Percentiles rank a stretch among this genome's conserved stretches.
Evolutionary conservation across 2,329 filamentous ascomycete genomes (phyloP).

Genomic region (Aplosporella prunicola): DNA sequence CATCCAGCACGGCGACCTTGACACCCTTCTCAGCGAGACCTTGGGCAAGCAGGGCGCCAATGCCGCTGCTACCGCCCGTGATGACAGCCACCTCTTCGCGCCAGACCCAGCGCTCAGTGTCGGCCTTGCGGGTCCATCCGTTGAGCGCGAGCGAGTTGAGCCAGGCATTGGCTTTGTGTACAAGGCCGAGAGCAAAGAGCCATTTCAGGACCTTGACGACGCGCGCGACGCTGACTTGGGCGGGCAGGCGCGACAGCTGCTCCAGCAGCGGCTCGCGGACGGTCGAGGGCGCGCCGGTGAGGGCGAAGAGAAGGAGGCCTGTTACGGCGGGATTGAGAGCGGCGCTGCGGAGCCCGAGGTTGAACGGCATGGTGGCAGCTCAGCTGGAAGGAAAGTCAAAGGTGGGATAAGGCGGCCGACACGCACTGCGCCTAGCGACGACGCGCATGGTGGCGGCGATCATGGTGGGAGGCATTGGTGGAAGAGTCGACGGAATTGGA

Average conservation of each 20-base stretch:
- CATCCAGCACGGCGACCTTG: slow-evolving; percentile 25
- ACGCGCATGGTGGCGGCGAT: too few species aligned
- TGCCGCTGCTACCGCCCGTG: slow-evolving; percentile 28
- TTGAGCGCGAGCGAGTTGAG: slow-evolving; percentile 28
- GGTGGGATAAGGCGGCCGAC: too few species aligned
- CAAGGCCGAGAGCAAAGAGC: slow-evolving; percentile 25
- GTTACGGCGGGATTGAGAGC: slow-evolving; percentile 24
- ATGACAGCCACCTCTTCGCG: slow-evolving; percentile 26
- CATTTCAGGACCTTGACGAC: slow-evolving; percentile 21
- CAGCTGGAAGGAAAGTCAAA: too few species aligned
- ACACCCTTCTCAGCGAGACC: slow-evolving; percentile 20
- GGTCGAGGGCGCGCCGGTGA: slow-evolving; percentile 22
- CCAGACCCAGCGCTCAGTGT: slow-evolving; percentile 24
- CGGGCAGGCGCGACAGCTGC: slow-evolving; percentile 15
- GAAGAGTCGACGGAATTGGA: too few species aligned
- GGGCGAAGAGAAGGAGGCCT: slow-evolving; percentile 20
- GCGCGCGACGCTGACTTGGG: slow-evolving; percentile 1
- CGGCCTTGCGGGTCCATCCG: slow-evolving; percentile 29
- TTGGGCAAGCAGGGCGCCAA: slow-evolving; percentile 24
- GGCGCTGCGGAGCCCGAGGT: slow-evolving; percentile 13
- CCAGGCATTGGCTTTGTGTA: slow-evolving; percentile 19
- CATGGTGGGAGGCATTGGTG: too few species aligned
- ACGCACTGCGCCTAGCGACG: too few species aligned
- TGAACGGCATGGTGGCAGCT: too few species aligned
- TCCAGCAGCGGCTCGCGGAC: slow-evolving; percentile 21